phyloP scores from a whole-genome alignment of 805 yeast species.

The Monosporozyma aerobia region DNA sequence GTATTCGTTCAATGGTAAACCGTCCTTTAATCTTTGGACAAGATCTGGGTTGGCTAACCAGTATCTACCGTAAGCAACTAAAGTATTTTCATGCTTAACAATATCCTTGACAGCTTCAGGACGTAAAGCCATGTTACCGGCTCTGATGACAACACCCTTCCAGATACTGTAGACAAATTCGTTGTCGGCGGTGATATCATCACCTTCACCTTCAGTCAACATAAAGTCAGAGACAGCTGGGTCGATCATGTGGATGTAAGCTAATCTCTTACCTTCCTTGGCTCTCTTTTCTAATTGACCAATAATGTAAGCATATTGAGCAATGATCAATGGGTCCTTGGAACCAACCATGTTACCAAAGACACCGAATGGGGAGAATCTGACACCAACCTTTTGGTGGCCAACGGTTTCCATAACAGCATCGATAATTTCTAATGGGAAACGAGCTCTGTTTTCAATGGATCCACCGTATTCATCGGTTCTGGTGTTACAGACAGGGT shows the following conservation, averaged over 20 bases:
- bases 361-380: constrained; percentile 39
- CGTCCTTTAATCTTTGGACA: constrained; percentile 35
- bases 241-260: constrained; percentile 38
- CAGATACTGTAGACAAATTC: constrained; percentile 35
- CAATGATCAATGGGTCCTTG: constrained; percentile 26
- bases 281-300: constrained; percentile 35
- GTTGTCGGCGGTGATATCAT: constrained; percentile 25
- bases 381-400: constrained; percentile 37
- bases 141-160: constrained; percentile 37
- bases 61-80: constrained; percentile 38
- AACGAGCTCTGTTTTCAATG: constrained; percentile 40
- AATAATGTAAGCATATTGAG: constrained; percentile 35
- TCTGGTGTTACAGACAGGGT: constrained; percentile 36
- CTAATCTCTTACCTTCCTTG: constrained; percentile 31
- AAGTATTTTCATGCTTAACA: constrained; percentile 34
- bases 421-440: constrained; percentile 42
- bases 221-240: constrained; percentile 33
- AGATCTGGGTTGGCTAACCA: constrained; percentile 51
- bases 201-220: constrained; percentile 23
- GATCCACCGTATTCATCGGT: constrained; percentile 49
- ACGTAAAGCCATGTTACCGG: constrained; percentile 30
- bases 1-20: constrained; percentile 35
- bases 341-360: constrained; percentile 34
- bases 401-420: constrained; percentile 44
- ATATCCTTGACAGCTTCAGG: constrained; percentile 23